Percentiles rank a stretch among this genome's conserved stretches.
Evolutionary conservation across 1,284 basidiomycete species (phyloP).

Genomic region (Cystobasidium slooffiae): DNA sequence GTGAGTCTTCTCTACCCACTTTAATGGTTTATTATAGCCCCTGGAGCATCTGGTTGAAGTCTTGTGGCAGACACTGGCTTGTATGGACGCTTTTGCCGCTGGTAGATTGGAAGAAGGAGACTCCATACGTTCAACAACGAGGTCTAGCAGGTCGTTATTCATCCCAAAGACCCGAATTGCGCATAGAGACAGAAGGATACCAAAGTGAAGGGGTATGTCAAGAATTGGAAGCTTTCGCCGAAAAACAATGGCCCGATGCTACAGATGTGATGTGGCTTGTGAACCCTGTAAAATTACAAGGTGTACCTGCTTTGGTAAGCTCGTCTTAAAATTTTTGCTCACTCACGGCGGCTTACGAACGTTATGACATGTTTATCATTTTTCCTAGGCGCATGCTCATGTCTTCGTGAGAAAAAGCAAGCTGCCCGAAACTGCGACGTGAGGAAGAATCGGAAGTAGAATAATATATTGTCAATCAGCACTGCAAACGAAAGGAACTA

Average conservation of each 20-base stretch:
- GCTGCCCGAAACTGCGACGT: not conserved
- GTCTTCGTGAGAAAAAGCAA: not conserved
- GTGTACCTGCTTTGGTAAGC: conserved; percentile 39
- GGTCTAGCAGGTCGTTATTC: conserved; percentile 31
- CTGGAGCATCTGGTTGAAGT: not conserved
- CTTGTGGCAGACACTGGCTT: conserved; percentile 33
- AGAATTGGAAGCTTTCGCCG: conserved; percentile 36
- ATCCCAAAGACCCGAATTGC: not conserved
- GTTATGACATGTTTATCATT: too few relatives aligned
- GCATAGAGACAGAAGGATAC: conserved; percentile 27
- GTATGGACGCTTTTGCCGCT: conserved; percentile 40
- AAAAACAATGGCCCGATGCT: conserved; percentile 31
- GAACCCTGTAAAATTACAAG: conserved; percentile 40
- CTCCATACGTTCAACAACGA: conserved; percentile 18
- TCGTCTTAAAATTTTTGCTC: not conserved
- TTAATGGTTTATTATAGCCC: not conserved
- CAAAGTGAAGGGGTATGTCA: conserved; percentile 20
- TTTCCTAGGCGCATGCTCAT: too few relatives aligned
- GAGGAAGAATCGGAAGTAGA: not conserved
- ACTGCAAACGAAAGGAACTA: too few relatives aligned
- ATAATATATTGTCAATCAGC: not conserved
- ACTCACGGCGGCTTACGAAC: too few relatives aligned
- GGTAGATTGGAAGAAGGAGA: conserved; percentile 26
- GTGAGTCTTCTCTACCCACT: not conserved
- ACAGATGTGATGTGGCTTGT: conserved; percentile 39